These are phyloP conservation scores for Schizosaccharomyces cryophilus DNA, from an alignment of 805 yeast species.

Conservation along the genomic window DNA sequence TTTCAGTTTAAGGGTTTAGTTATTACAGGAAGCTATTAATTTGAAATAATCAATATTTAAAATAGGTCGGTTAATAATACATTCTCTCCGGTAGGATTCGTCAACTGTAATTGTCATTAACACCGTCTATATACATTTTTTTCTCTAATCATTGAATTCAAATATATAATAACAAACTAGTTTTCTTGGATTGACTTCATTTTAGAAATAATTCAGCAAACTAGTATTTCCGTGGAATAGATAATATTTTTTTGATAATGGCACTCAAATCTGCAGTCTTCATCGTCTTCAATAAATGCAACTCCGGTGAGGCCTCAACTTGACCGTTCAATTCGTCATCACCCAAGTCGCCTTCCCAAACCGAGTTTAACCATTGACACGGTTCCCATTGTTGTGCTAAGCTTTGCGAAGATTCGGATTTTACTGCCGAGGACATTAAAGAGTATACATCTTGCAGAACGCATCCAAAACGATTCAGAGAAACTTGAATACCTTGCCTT, in stretches of 20 bases:
- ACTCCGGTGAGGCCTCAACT: neutral
- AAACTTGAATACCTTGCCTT: neutral
- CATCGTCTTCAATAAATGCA: neutral
- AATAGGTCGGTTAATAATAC: too few relatives aligned
- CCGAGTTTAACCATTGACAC: neutral
- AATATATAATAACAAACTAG: too few relatives aligned
- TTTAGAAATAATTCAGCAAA: neutral
- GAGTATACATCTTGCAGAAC: neutral
- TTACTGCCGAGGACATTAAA: neutral
- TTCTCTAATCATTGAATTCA: too few relatives aligned
- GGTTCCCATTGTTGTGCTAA: neutral
- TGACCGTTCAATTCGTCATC: neutral
- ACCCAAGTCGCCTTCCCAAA: slow-evolving; percentile 1
- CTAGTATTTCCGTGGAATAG: neutral
- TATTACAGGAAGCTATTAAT: too few relatives aligned
- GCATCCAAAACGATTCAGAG: neutral
- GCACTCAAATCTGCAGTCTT: neutral
- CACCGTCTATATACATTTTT: too few relatives aligned
- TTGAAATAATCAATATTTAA: too few relatives aligned
- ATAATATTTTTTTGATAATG: neutral
- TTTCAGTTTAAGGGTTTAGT: too few relatives aligned
- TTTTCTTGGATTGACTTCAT: neutral
- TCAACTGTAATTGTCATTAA: too few relatives aligned
- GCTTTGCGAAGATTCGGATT: neutral
- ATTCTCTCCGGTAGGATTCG: too few relatives aligned